Conservation (phyloP, 1,284 basidiomycete species). For the Ganoderma lucidum region DNA sequence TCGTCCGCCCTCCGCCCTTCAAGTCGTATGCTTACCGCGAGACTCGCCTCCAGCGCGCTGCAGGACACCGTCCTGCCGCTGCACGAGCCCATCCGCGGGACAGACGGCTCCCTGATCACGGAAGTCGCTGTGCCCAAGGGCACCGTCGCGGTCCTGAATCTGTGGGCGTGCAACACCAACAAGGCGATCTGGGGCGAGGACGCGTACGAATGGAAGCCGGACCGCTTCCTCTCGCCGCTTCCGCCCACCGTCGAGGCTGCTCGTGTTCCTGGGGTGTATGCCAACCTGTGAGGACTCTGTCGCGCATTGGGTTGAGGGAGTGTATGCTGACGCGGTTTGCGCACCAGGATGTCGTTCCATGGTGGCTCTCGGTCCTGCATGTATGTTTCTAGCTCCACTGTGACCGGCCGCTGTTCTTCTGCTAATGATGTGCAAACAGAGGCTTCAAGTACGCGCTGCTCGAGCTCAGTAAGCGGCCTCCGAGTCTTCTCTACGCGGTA, state of each 20-base stretch:
- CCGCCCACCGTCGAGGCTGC: constrained; percentile 33
- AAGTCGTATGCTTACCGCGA: constrained; percentile 18
- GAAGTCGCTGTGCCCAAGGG: constrained; percentile 53
- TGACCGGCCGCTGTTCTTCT: neutral
- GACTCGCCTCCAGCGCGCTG: constrained; percentile 17
- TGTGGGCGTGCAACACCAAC: constrained; percentile 53
- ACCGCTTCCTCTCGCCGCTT: constrained; percentile 40
- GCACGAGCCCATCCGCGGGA: constrained; percentile 33
- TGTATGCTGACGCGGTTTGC: neutral
- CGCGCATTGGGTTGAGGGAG: neutral
- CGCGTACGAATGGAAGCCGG: constrained; percentile 55
- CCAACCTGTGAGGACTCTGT: constrained; percentile 30
- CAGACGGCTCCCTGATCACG: constrained; percentile 44
- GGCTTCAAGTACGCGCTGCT: constrained; percentile 13
- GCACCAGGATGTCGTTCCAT: constrained; percentile 16
- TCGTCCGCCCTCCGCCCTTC: no score
- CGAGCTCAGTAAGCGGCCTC: constrained; percentile 2
- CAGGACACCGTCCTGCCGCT: constrained; percentile 36
- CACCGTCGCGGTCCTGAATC: constrained; percentile 55
- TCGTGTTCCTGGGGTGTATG: constrained; percentile 37
- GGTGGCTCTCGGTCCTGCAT: constrained; percentile 7
- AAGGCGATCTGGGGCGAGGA: constrained; percentile 65
- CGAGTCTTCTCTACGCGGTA: no score
- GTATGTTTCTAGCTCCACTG: neutral
- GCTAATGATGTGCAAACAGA: neutral